phyloP scores from a whole-genome alignment of 805 yeast species.

The Maudiozyma serrabonitensis region DNA sequence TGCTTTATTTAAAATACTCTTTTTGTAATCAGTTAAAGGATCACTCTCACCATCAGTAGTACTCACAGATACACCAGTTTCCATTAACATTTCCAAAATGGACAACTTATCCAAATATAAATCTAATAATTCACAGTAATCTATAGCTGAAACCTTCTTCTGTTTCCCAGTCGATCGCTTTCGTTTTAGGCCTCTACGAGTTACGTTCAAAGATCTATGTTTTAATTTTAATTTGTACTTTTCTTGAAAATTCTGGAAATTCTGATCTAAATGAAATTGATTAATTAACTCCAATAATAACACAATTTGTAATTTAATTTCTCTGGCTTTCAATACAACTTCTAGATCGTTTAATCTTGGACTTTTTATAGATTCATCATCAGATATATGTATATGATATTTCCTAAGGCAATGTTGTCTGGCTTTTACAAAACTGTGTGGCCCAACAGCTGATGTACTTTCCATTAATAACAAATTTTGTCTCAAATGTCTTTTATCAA shows the following conservation, averaged over 20 bases:
- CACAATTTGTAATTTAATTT: slow-evolving; percentile 46
- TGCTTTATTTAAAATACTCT: slow-evolving; percentile 15
- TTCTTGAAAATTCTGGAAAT: slow-evolving; percentile 29
- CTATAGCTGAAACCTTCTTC: slow-evolving; percentile 4
- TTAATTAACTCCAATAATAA: slow-evolving; percentile 38
- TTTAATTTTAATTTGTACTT: slow-evolving; percentile 16
- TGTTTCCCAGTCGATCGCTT: slow-evolving; percentile 11
- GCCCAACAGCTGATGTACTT: neutral
- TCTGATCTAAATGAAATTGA: slow-evolving; percentile 25
- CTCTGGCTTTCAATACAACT: slow-evolving; percentile 40
- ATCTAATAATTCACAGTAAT: slow-evolving; percentile 31
- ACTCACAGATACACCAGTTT: slow-evolving; percentile 14
- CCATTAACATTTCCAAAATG: slow-evolving; percentile 42
- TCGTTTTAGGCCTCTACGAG: slow-evolving; percentile 13
- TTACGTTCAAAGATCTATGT: slow-evolving; percentile 27
- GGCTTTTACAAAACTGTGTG: neutral
- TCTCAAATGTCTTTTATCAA: slow-evolving; percentile 35
- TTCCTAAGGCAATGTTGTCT: slow-evolving; percentile 12
- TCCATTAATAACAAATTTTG: neutral
- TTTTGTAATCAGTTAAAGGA: slow-evolving; percentile 16
- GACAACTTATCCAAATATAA: slow-evolving; percentile 43
- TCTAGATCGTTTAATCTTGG: slow-evolving; percentile 26
- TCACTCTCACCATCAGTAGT: slow-evolving; percentile 2
- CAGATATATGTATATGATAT: slow-evolving; percentile 1
- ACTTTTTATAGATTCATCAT: slow-evolving; percentile 2